Conservation (phyloP, 768 basidiomycete genomes). For the Leccinellum rugosiceps region DNA sequence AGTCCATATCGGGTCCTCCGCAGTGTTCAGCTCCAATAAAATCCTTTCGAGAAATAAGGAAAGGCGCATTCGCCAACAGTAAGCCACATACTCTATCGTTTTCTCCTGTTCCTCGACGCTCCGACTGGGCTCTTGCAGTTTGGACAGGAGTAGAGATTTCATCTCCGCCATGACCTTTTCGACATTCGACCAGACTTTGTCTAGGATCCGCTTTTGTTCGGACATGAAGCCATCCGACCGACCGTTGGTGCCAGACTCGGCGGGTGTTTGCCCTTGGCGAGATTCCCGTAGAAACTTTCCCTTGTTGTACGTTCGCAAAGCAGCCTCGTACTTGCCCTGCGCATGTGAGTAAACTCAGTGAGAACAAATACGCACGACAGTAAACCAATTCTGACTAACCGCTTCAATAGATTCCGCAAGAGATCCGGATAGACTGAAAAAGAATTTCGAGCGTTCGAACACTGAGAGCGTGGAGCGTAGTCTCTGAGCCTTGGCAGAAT, state of each 20-base stretch:
- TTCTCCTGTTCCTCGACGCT: conserved; percentile 94
- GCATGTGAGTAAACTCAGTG: not conserved
- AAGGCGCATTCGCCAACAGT: not conserved
- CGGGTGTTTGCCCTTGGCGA: conserved; percentile 81
- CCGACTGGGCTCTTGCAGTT: conserved; percentile 75
- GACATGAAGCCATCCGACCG: conserved; percentile 48
- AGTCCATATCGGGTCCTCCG: conserved; percentile 92
- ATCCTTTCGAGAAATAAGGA: conserved; percentile 50
- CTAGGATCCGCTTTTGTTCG: conserved; percentile 89
- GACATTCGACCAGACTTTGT: conserved; percentile 94
- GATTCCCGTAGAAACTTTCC: conserved; percentile 88
- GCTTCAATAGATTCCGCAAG: conserved; percentile 87
- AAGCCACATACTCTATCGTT: conserved; percentile 78
- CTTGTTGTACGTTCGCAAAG: conserved; percentile 95
- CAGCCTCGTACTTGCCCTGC: conserved; percentile 91
- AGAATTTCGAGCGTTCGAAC: conserved; percentile 95
- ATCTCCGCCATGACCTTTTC: conserved; percentile 95
- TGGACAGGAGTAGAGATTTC: conserved; percentile 69
- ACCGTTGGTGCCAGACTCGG: conserved; percentile 59
- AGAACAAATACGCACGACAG: not conserved
- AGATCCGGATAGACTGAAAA: conserved; percentile 95
- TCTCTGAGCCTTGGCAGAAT: conserved; percentile 90
- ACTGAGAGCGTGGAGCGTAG: conserved; percentile 90
- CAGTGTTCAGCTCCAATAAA: conserved; percentile 77
- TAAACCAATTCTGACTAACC: conserved; percentile 41